These are phyloP conservation scores for Rhizopus microsporus DNA, from an alignment of 371 early-diverging fungal species.

Conservation along the genomic window DNA sequence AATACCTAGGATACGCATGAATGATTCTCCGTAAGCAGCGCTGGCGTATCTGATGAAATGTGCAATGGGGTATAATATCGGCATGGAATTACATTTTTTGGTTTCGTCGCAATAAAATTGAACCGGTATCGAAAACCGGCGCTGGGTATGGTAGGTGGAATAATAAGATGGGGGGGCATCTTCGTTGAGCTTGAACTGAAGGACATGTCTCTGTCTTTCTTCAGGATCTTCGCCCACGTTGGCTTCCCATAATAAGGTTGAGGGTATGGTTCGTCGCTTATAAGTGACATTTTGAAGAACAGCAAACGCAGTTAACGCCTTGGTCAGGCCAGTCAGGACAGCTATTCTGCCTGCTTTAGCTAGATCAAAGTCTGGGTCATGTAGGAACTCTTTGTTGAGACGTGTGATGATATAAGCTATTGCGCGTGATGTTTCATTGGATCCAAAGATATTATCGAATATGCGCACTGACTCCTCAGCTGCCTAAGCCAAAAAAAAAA, in stretches of 20 bases:
- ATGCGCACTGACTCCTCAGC: slow-evolving; percentile 87
- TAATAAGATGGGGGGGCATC: no score
- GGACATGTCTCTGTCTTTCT: neutral
- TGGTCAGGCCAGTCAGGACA: slow-evolving; percentile 70
- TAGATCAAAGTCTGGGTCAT: slow-evolving; percentile 62
- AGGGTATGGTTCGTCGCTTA: slow-evolving; percentile 44
- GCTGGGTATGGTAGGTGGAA: slow-evolving; percentile 1
- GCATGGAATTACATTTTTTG: neutral
- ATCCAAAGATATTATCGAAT: slow-evolving; percentile 87
- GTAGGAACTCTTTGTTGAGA: slow-evolving; percentile 65
- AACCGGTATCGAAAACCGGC: slow-evolving; percentile 15
- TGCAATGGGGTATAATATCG: slow-evolving; percentile 39
- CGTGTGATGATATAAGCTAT: slow-evolving; percentile 76
- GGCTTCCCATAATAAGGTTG: slow-evolving; percentile 45
- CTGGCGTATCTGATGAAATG: slow-evolving; percentile 79
- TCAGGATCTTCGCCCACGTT: neutral
- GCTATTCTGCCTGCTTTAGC: slow-evolving; percentile 61
- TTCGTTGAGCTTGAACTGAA: no score
- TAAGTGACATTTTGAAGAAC: slow-evolving; percentile 79
- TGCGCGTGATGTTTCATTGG: slow-evolving; percentile 85
- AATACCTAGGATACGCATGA: slow-evolving; percentile 83
- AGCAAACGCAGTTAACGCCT: slow-evolving; percentile 78
- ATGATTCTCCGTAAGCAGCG: slow-evolving; percentile 82
- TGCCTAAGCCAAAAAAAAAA: slow-evolving; percentile 35
- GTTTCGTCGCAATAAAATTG: slow-evolving; percentile 1